These are phyloP conservation scores for Ustilago hordei DNA, from an alignment of 1,284 basidiomycete species.

Conservation along the genomic window DNA sequence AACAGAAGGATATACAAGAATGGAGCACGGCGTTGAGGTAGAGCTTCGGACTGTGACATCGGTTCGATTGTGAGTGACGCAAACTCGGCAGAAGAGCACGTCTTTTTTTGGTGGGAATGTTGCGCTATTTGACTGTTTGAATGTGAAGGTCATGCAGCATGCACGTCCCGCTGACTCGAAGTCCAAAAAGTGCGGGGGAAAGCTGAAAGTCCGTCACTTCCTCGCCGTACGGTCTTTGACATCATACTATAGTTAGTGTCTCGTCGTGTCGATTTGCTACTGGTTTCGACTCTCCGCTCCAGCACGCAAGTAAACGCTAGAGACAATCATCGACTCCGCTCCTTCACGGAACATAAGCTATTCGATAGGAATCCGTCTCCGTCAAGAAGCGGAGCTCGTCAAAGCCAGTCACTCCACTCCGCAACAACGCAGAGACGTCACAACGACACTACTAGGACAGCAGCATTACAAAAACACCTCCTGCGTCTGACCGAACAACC, in stretches of 20 bases:
- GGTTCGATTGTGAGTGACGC: conserved; percentile 16
- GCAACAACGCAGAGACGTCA: too few species aligned
- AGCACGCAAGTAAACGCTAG: too few species aligned
- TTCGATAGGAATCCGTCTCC: not conserved
- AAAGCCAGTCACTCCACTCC: too few species aligned
- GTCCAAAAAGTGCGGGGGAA: conserved; percentile 13
- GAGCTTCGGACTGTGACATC: not conserved
- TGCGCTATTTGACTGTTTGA: conserved; percentile 26
- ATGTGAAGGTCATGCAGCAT: not conserved
- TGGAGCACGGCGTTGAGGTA: not conserved
- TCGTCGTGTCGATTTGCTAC: too few species aligned
- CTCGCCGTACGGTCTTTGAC: not conserved
- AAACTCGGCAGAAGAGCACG: conserved; percentile 34
- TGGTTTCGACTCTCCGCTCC: too few species aligned
- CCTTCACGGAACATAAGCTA: too few species aligned
- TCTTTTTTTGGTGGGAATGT: conserved; percentile 3
- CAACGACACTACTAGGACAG: not conserved
- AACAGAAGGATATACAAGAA: not conserved
- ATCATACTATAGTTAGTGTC: not conserved
- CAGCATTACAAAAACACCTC: not conserved
- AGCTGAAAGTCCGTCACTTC: conserved; percentile 1
- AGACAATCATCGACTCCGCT: too few species aligned
- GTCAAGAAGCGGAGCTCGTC: not conserved
- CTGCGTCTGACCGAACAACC: not conserved
- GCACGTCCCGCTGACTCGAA: conserved; percentile 12